These are phyloP conservation scores for Pseudoscleropodium purum DNA, from an alignment of 225 moss, liverwort and hornwort species.

Conservation along the genomic window DNA sequence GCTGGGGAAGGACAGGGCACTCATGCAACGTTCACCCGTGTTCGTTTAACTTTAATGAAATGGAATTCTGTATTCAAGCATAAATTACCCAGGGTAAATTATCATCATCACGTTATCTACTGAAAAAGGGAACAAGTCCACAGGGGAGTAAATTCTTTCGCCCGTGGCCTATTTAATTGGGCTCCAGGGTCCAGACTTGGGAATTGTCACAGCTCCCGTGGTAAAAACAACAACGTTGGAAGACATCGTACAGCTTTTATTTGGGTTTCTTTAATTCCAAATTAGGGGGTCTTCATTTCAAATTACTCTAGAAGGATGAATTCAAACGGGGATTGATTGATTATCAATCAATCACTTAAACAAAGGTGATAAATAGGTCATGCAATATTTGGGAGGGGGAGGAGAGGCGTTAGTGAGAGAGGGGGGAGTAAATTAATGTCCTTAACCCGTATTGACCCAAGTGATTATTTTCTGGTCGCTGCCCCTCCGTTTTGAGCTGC, in stretches of 20 bases:
- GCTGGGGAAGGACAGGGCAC: not conserved
- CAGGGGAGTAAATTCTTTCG: not conserved
- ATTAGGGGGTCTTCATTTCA: not conserved
- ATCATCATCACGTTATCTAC: not conserved
- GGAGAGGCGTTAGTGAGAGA: not conserved
- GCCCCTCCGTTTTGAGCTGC: not conserved
- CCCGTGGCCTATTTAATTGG: not conserved
- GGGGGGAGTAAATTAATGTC: too few species aligned
- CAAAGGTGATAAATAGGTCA: not conserved
- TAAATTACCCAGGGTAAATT: not conserved
- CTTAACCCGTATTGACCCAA: too few species aligned
- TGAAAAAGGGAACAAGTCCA: not conserved
- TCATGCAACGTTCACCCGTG: slow-evolving; percentile 5
- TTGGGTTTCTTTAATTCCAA: too few species aligned
- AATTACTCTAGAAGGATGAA: not conserved
- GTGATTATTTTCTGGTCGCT: not conserved
- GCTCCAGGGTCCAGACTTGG: not conserved
- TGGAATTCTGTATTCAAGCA: not conserved
- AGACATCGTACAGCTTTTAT: not conserved
- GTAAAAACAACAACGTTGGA: not conserved
- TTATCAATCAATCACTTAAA: not conserved
- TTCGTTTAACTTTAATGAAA: not conserved
- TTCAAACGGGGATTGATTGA: not conserved
- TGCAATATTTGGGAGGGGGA: not conserved
- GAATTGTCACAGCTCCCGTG: not conserved